Evolutionary conservation across 805 yeast genomes (phyloP).

Genomic region (Naumovozyma dairenensis): DNA sequence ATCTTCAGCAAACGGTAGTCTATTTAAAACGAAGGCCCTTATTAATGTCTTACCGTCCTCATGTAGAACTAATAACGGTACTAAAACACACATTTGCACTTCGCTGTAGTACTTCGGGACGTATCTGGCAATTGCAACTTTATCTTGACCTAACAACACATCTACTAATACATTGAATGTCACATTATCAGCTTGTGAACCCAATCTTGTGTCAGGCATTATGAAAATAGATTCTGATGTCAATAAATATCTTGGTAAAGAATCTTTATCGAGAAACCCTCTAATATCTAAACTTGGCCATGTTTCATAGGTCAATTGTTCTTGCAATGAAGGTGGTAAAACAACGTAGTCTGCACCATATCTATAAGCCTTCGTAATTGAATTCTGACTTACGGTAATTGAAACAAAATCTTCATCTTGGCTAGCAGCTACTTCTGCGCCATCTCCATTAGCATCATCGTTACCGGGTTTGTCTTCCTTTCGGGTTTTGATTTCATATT

Average conservation of each 20-base stretch:
- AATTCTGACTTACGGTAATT: slow-evolving; percentile 30
- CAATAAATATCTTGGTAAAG: slow-evolving; percentile 50
- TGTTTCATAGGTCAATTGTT: slow-evolving; percentile 33
- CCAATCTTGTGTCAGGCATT: slow-evolving; percentile 30
- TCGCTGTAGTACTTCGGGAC: slow-evolving; percentile 43
- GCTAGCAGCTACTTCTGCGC: slow-evolving; percentile 11
- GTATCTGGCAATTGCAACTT: slow-evolving; percentile 52
- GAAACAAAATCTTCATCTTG: slow-evolving; percentile 14
- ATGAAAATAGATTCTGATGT: slow-evolving; percentile 51
- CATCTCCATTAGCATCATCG: slow-evolving; percentile 19
- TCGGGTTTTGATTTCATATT: slow-evolving; percentile 15
- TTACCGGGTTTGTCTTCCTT: slow-evolving; percentile 13
- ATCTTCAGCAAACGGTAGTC: slow-evolving; percentile 70
- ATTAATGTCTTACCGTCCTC: slow-evolving; percentile 11
- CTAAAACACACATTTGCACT: slow-evolving; percentile 43
- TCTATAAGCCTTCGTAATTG: slow-evolving; percentile 50
- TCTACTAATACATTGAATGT: slow-evolving; percentile 42
- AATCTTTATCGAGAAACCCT: slow-evolving; percentile 41
- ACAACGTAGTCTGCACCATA: slow-evolving; percentile 55
- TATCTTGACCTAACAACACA: slow-evolving; percentile 38
- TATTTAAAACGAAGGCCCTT: slow-evolving; percentile 39
- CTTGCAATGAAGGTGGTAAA: slow-evolving; percentile 39
- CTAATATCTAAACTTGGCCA: slow-evolving; percentile 51
- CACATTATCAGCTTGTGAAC: slow-evolving; percentile 31
- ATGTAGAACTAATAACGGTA: slow-evolving; percentile 33